Conservation (phyloP, 2,329 filamentous ascomycete genomes). For the Corniculantispora saksenae region DNA sequence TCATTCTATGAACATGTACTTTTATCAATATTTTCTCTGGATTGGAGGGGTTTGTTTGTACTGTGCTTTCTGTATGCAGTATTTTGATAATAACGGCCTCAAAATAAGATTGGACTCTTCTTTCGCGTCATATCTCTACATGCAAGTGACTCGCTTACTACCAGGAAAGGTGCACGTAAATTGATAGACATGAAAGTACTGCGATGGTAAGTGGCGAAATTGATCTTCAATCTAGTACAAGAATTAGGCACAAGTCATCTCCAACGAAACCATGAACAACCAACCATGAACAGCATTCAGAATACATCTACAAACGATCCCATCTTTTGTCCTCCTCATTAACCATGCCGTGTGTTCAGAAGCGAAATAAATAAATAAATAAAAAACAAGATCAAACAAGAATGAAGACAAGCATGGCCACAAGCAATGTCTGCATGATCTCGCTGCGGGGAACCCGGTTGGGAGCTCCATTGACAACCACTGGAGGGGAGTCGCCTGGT, state of each 20-base stretch:
- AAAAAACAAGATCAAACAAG: not conserved
- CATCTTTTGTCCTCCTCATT: not conserved
- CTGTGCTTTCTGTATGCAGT: not conserved
- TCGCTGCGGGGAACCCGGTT: not conserved
- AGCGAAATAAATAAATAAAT: too few relatives aligned
- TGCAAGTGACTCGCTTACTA: not conserved
- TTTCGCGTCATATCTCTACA: not conserved
- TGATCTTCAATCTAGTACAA: not conserved
- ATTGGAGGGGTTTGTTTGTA: not conserved
- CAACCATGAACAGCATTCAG: too few relatives aligned
- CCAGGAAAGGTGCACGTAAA: not conserved
- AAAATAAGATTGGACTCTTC: conserved; percentile 13
- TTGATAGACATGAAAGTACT: not conserved
- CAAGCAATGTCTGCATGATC: not conserved
- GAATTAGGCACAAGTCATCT: not conserved
- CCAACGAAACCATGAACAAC: not conserved
- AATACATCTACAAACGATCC: not conserved
- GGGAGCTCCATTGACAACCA: not conserved
- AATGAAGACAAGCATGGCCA: not conserved
- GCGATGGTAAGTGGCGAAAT: not conserved
- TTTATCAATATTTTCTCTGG: not conserved
- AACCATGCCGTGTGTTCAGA: too few relatives aligned
- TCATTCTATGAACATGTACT: conserved; percentile 6
- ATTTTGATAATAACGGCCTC: conserved; percentile 4
- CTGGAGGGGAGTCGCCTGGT: not conserved